These are phyloP conservation scores for Capronia americana DNA, from an alignment of 2,329 filamentous ascomycete species.

Conservation along the genomic window DNA sequence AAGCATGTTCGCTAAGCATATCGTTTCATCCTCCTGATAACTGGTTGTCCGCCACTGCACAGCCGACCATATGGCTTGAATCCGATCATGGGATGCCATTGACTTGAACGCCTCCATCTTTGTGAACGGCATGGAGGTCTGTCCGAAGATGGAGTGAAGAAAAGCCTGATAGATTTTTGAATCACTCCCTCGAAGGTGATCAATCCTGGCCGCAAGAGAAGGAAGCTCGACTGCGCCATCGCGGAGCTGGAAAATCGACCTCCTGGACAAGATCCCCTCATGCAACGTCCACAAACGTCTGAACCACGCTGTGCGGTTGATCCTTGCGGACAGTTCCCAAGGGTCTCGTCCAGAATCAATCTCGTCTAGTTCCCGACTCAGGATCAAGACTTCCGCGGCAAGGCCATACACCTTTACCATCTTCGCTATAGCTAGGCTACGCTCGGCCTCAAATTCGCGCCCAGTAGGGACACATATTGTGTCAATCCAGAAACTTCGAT, in stretches of 20 bases:
- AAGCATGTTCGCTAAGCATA: conserved; percentile 9
- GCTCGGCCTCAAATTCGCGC: neutral
- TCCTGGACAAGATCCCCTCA: conserved; percentile 5
- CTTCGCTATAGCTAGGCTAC: neutral
- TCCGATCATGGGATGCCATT: neutral
- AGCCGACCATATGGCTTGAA: conserved; percentile 4
- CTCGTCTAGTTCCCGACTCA: neutral
- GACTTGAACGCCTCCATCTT: conserved; percentile 8
- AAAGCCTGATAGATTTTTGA: neutral
- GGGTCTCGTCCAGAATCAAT: neutral
- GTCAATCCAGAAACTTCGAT: conserved; percentile 4
- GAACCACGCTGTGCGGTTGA: conserved; percentile 11
- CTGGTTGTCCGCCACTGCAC: conserved; percentile 4
- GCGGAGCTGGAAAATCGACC: conserved; percentile 3
- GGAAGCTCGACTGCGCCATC: neutral
- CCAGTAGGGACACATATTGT: conserved; percentile 10
- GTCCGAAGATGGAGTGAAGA: neutral
- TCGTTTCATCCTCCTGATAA: conserved; percentile 4
- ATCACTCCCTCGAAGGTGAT: neutral
- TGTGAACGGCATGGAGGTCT: conserved; percentile 3
- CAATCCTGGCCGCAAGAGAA: neutral
- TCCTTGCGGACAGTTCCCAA: conserved; percentile 8
- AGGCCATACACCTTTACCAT: conserved; percentile 4
- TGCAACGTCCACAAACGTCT: conserved; percentile 8
- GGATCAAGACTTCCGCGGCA: neutral